Conservation (phyloP, 2,329 filamentous ascomycete genomes). For the Penicillium sp. region DNA sequence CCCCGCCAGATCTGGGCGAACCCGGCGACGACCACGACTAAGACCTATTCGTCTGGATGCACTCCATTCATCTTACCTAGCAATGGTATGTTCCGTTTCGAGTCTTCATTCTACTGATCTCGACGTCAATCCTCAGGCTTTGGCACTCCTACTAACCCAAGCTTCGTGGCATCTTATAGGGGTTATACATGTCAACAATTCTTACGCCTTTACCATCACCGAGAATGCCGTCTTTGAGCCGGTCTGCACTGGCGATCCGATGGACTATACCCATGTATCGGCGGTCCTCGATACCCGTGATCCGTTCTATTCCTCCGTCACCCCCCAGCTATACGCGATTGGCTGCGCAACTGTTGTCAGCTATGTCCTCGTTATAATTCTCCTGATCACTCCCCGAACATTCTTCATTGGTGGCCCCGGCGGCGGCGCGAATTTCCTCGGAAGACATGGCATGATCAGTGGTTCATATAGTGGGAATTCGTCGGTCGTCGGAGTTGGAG, state of each 20-base stretch:
- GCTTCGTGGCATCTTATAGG: constrained; percentile 26
- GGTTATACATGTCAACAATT: constrained; percentile 42
- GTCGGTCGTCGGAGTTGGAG: constrained; percentile 78
- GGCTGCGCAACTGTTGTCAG: constrained; percentile 86
- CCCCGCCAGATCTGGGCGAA: constrained; percentile 43
- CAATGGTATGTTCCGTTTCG: constrained; percentile 44
- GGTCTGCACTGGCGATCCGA: constrained; percentile 44
- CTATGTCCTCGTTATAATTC: constrained; percentile 89
- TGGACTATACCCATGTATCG: constrained; percentile 37
- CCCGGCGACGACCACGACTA: constrained; percentile 37
- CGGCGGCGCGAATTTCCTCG: constrained; percentile 68
- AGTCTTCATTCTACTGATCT: not conserved
- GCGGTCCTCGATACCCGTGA: constrained; percentile 68
- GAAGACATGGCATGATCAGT: constrained; percentile 79
- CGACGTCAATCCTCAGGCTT: not conserved
- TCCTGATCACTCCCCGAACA: constrained; percentile 90
- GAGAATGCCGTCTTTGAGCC: constrained; percentile 52
- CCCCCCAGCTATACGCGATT: constrained; percentile 89
- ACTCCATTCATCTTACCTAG: constrained; percentile 62
- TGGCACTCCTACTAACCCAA: not conserved
- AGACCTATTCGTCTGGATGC: constrained; percentile 50
- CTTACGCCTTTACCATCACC: constrained; percentile 44
- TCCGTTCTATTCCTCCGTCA: constrained; percentile 90
- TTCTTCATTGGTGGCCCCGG: constrained; percentile 76
- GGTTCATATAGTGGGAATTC: constrained; percentile 65